Evolutionary conservation across 176 grass and related monocot genomes (phyloP).

Genomic region (Carex kokanica): DNA sequence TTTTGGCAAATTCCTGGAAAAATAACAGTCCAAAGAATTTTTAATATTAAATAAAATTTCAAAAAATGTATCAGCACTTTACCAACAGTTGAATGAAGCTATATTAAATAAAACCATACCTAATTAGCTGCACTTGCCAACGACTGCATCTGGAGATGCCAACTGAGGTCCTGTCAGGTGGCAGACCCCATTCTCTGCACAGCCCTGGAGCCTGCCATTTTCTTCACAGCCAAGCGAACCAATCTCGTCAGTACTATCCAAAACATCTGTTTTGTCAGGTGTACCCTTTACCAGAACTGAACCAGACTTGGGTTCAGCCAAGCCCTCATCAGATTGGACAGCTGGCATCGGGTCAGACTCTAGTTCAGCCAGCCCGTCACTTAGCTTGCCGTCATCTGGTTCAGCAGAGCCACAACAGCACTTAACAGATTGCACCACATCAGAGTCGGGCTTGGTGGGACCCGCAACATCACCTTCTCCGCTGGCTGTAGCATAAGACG

Average conservation of each 20-base stretch:
- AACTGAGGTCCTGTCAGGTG: slow-evolving; percentile 5
- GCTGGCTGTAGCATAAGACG: slow-evolving; percentile 23
- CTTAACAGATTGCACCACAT: not conserved
- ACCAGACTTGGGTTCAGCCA: not conserved
- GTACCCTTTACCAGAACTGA: not conserved
- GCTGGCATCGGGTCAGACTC: not conserved
- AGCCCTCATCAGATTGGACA: not conserved
- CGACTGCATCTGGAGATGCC: slow-evolving; percentile 10
- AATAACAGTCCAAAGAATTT: not conserved
- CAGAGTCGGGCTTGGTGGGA: not conserved
- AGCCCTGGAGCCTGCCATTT: not conserved
- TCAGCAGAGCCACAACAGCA: not conserved
- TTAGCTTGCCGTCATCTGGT: not conserved
- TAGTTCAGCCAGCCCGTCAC: not conserved
- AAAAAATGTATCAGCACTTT: not conserved
- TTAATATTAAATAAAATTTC: not conserved
- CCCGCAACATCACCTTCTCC: slow-evolving; percentile 6
- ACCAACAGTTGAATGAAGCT: not conserved
- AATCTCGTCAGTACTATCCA: slow-evolving; percentile 18
- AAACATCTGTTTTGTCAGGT: slow-evolving; percentile 12
- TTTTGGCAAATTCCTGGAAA: slow-evolving; percentile 1
- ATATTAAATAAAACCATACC: slow-evolving; percentile 5
- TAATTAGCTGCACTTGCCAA: slow-evolving; percentile 21
- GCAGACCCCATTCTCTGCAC: slow-evolving; percentile 24
- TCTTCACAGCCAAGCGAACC: not conserved